These are phyloP conservation scores for Penicillium janthinellum DNA, from an alignment of 2,329 filamentous ascomycete genomes.

Conservation along the genomic window DNA sequence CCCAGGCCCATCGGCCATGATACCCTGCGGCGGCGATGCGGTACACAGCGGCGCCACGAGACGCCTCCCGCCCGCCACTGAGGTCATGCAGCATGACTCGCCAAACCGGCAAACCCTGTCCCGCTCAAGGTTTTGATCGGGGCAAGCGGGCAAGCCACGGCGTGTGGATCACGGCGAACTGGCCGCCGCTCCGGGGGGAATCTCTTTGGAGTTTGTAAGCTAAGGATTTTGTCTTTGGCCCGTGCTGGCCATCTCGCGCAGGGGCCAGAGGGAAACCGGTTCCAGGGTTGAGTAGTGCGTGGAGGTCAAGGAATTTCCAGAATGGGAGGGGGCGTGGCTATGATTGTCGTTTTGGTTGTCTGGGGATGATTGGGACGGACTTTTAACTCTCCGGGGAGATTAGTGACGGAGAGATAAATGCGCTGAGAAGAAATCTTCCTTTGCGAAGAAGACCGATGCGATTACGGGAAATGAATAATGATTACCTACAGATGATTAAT, in stretches of 20 bases:
- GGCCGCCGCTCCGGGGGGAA: background rate
- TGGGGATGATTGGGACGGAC: background rate
- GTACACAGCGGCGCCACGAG: slow-evolving; percentile 13
- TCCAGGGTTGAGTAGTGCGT: background rate
- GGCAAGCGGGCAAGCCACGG: slow-evolving; percentile 13
- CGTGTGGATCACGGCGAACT: slow-evolving; percentile 19
- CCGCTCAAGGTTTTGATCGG: slow-evolving; percentile 4
- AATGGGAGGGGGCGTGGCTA: background rate
- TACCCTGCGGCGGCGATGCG: background rate
- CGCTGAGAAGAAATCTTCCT: background rate
- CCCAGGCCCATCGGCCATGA: background rate
- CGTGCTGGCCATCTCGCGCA: background rate
- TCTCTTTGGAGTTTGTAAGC: background rate
- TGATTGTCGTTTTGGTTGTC: background rate
- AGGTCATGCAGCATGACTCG: slow-evolving; percentile 18
- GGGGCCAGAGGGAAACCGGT: background rate
- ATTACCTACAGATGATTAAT: no score
- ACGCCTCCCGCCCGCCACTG: slow-evolving; percentile 24
- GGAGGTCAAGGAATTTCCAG: background rate
- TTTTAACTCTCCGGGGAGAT: background rate
- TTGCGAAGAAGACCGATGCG: background rate
- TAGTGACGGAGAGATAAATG: background rate
- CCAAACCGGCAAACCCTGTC: background rate
- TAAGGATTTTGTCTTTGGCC: background rate
- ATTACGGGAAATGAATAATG: no score